These are phyloP conservation scores for Phytophthora hybrid DNA, from an alignment of 352 stramenopile species.

Conservation along the genomic window DNA sequence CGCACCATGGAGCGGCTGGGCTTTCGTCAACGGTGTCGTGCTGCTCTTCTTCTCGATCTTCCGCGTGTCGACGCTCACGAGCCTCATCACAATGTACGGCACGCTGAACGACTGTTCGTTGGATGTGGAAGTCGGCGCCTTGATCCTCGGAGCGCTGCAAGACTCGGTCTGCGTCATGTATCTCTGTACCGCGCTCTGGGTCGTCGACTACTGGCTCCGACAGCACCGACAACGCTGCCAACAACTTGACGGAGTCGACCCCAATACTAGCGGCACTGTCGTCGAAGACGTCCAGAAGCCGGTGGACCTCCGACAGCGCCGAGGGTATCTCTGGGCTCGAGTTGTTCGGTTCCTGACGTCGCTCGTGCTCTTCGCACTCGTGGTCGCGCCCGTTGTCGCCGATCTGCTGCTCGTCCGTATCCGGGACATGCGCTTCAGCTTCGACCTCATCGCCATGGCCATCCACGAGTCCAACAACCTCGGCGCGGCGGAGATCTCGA, in stretches of 20 bases:
- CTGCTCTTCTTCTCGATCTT: slow-evolving; percentile 38
- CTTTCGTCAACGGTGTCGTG: slow-evolving; percentile 25
- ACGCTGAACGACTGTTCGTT: slow-evolving; percentile 19
- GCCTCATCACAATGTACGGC: slow-evolving; percentile 39
- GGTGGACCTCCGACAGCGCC: background rate
- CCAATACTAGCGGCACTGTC: background rate
- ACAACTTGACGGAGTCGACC: background rate
- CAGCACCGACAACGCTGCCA: background rate
- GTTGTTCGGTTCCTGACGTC: slow-evolving; percentile 18
- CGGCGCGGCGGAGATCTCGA: background rate
- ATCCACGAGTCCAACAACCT: background rate
- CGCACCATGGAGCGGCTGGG: slow-evolving; percentile 14
- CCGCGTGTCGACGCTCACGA: slow-evolving; percentile 16
- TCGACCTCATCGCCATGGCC: background rate
- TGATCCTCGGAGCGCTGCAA: slow-evolving; percentile 22
- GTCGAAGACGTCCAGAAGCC: background rate
- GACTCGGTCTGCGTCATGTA: slow-evolving; percentile 34
- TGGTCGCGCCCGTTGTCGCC: slow-evolving; percentile 37
- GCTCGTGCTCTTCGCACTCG: slow-evolving; percentile 27
- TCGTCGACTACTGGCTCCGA: slow-evolving; percentile 10
- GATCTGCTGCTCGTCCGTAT: slow-evolving; percentile 39
- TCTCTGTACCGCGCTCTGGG: slow-evolving; percentile 23
- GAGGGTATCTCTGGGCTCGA: background rate
- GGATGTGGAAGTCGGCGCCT: slow-evolving; percentile 5
- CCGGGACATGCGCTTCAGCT: slow-evolving; percentile 10